Percentiles rank a stretch among this genome's conserved stretches.
These are phyloP conservation scores for Raffaelea arxii DNA, from an alignment of 2,329 filamentous ascomycete genomes.

Conservation along the genomic window DNA sequence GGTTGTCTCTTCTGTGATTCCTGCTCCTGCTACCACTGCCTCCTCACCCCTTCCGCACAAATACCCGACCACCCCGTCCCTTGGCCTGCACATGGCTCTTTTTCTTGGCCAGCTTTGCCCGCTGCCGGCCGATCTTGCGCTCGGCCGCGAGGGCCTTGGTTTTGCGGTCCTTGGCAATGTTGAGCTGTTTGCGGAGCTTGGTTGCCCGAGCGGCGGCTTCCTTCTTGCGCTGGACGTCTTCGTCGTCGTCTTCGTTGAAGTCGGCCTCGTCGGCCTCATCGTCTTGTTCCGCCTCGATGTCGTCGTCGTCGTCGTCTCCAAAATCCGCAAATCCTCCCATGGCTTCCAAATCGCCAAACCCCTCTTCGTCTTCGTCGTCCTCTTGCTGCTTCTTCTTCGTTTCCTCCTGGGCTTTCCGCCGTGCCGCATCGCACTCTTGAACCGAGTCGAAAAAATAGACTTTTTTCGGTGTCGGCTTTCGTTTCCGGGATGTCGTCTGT, in stretches of 20 bases:
- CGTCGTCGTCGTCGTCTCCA: slow-evolving; percentile 22
- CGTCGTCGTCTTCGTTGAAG: slow-evolving; percentile 20
- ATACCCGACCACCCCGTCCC: too few species aligned
- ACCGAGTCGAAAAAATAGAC: too few species aligned
- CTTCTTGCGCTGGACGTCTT: slow-evolving; percentile 11
- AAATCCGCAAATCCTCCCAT: neutral
- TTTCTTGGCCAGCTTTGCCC: slow-evolving; percentile 56
- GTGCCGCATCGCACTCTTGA: too few species aligned
- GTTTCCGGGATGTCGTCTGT: too few species aligned
- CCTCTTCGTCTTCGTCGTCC: slow-evolving; percentile 20
- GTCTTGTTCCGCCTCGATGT: slow-evolving; percentile 18
- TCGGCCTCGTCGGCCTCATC: slow-evolving; percentile 21
- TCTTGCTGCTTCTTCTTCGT: too few species aligned
- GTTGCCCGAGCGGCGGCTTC: slow-evolving; percentile 16
- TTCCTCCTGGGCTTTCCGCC: too few species aligned
- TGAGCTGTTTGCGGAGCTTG: slow-evolving; percentile 5
- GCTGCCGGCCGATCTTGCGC: slow-evolving; percentile 45
- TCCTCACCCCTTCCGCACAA: slow-evolving; percentile 49
- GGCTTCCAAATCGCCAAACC: too few species aligned
- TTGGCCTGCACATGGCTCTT: slow-evolving; percentile 54
- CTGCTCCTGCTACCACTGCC: neutral
- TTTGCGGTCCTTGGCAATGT: slow-evolving; percentile 18
- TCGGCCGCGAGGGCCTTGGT: slow-evolving; percentile 45
- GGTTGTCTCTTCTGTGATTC: neutral
- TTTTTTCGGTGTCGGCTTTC: too few species aligned